Evolutionary conservation across 2,329 filamentous ascomycete genomes (phyloP).

Genomic region (Pseudopithomyces maydicus): DNA sequence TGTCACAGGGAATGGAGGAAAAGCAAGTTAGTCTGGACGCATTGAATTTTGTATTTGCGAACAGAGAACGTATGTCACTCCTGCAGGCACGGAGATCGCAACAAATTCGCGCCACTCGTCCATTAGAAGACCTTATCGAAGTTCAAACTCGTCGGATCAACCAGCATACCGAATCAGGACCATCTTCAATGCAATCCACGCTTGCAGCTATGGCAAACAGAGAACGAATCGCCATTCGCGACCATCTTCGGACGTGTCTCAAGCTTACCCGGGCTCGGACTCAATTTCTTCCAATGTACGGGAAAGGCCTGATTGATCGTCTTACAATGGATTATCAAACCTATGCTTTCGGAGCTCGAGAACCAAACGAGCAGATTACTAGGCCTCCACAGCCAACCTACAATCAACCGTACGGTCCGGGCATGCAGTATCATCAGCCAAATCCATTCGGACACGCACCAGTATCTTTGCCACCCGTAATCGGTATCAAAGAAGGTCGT

Average conservation of each 20-base stretch:
- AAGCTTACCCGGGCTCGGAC: slow-evolving; percentile 82
- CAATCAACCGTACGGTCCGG: slow-evolving; percentile 8
- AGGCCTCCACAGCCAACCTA: slow-evolving; percentile 11
- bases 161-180: slow-evolving; percentile 54
- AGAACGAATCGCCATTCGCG: slow-evolving; percentile 68
- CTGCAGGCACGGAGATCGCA: slow-evolving; percentile 52
- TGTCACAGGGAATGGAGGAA: slow-evolving; percentile 68
- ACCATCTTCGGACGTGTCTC: slow-evolving; percentile 79
- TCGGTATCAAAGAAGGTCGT: slow-evolving; percentile 50
- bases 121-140: slow-evolving; percentile 73
- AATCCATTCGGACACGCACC: slow-evolving; percentile 27
- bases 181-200: slow-evolving; percentile 70
- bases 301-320: slow-evolving; percentile 75
- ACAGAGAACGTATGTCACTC: slow-evolving; percentile 65
- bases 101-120: slow-evolving; percentile 66
- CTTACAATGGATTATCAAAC: slow-evolving; percentile 63
- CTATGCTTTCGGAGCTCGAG: slow-evolving; percentile 44
- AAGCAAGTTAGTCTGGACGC: slow-evolving; percentile 73
- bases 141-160: slow-evolving; percentile 66
- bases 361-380: slow-evolving; percentile 37
- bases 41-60: slow-evolving; percentile 76
- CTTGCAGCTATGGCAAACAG: slow-evolving; percentile 70
- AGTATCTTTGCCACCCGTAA: slow-evolving; percentile 21
- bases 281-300: slow-evolving; percentile 81
- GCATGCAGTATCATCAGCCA: slow-evolving; percentile 18